Base-by-base conservation (phyloP, 441 rosid species). In the Viola pubescens region DNA sequence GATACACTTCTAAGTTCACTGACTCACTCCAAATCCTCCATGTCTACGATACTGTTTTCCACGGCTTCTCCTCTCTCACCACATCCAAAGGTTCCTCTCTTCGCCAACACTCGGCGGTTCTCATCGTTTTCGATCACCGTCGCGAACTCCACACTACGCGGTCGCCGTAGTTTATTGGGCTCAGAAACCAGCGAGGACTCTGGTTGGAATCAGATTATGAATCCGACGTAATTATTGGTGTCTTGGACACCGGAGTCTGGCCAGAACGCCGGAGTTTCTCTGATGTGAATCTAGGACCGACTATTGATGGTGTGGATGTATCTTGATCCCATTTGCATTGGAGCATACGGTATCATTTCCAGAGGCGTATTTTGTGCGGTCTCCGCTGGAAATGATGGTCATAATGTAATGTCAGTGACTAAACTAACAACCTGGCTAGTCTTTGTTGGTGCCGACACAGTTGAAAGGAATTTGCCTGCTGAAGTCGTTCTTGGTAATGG, bases 201-300 rank as follows among this genome's bases (percentile, higher is more conserved):
- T 88, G 92, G 94, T 84, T 90, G 1, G 77, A 86, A 4, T 88
- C 94, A 9, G 71, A 86, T 41, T 88, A 86, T 64, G 96, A 95
- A 26, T 88, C 89, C 14, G 92, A 91, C 54, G 84, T 86, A 5
- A 79, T 91, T 41, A 64, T 84, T 43, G 86, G 95, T 0, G 82
- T 86, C 0, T 73, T 91, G 14, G 92, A 86, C 16, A 88, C 95
- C 7, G 92, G 95, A 10, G 66, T 91, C 44, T 83, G 85, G 87
- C 96, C 96, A 0, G 88, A 86, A 65, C 69, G 87, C 0, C 72
- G 92, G 41, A 84, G 96, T 67, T 91, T 91, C 63, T 75, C 80
- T 0, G 92, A 85, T 47, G 68, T 84, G 0, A 88, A 16, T 16
- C 19, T 16, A 16, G 19, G 19, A 16, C 19, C 95, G 0, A 85